These are phyloP conservation scores for Annulohypoxylon moriforme DNA, from an alignment of 495 filamentous ascomycete genomes.

Conservation along the genomic window DNA sequence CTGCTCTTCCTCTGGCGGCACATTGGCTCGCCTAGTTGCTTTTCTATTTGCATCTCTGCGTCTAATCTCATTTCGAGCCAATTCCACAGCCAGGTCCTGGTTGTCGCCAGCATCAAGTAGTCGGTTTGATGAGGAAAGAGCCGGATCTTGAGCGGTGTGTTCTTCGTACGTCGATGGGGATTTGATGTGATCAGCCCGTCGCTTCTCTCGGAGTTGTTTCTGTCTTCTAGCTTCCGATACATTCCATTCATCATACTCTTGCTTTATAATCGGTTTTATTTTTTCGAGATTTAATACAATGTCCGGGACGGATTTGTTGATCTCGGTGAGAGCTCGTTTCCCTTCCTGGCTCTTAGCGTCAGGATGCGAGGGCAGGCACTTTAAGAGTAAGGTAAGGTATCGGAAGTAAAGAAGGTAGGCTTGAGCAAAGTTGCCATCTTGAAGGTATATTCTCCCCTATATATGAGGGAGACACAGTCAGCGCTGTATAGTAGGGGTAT, in stretches of 20 bases:
- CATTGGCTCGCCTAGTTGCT: constrained; percentile 65
- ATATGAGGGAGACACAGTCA: constrained; percentile 4
- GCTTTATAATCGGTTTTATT: constrained; percentile 58
- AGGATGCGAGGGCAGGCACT: constrained; percentile 71
- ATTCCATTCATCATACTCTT: constrained; percentile 50
- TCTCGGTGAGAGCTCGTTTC: constrained; percentile 35
- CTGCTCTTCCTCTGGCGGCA: constrained; percentile 66
- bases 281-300: constrained; percentile 67
- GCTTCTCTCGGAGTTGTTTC: constrained; percentile 12
- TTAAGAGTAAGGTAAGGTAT: constrained; percentile 76
- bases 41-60: constrained; percentile 71
- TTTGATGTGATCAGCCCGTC: constrained; percentile 22
- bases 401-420: constrained; percentile 88
- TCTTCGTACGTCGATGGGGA: constrained; percentile 43
- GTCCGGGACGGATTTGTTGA: constrained; percentile 42
- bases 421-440: constrained; percentile 85
- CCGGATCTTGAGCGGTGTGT: constrained; percentile 60
- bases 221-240: constrained; percentile 26
- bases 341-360: constrained; percentile 67
- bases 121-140: constrained; percentile 55
- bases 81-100: constrained; percentile 78
- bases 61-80: constrained; percentile 78
- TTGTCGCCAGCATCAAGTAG: constrained; percentile 76
- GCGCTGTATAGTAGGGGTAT: background rate
- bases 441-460: constrained; percentile 73